Evolutionary conservation across 176 grass and related monocot species (phyloP), one percentile per base, ranked within the genome.

Genomic region (Triticum timopheevii): DNA sequence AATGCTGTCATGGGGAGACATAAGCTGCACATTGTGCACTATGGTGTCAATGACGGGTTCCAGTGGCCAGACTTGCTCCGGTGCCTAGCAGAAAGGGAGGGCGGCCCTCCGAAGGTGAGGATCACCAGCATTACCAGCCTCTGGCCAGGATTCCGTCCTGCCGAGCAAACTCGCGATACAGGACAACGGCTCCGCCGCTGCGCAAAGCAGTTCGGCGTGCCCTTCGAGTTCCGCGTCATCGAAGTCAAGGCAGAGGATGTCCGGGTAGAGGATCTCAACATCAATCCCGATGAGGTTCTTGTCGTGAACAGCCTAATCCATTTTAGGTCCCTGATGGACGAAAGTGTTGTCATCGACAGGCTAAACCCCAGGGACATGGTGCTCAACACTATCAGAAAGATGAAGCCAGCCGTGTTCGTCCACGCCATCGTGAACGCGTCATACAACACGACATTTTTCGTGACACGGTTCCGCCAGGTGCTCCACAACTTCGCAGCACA

Each of bases 1-100:
- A 78, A 86, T 19, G 75, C 86, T 4, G 11, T 79, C 12, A 34
- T 45, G 39, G 77, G 65, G 61, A 73, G 49, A 62, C 58, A 49
- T 12, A 93, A 65, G 33, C 7, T 90, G 28, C 91, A 93, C 42
- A 88, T 93, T 27, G 89, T 93, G 22, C 65, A 93, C 27, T 90
- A 88, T 0, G 91, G 88, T 40, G 42, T 83, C 47, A 10, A 54
- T 45, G 78, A 82, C 2, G 85, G 91, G 39, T 88, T 93, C 71
- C 91, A 93, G 31, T 93, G 91, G 88, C 85, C 85, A 1, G 84
- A 89, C 17, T 68, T 93, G 71, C 33, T 90, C 38, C 76, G 78
- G 25, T 67, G 59, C 1, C 61, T 87, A 17, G 77, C 83, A 1
- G 22, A 31, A 13, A 77, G 83, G 59, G 27, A 69, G 8, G 84